These are phyloP conservation scores for Epicoccum sorghinum DNA, from an alignment of 2,329 filamentous ascomycete species.

Conservation along the genomic window DNA sequence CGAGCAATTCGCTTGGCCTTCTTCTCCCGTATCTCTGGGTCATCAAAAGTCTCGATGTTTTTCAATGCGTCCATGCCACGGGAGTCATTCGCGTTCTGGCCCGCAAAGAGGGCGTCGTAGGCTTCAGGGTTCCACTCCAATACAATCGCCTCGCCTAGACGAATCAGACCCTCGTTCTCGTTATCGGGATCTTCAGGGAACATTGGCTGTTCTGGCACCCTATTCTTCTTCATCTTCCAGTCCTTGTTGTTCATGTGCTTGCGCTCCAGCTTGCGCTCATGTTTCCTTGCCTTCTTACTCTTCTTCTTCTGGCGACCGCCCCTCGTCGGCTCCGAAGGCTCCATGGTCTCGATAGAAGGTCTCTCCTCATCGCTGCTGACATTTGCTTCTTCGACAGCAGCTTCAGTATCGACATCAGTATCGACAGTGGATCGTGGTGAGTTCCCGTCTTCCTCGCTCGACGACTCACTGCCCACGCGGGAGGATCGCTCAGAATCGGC, in stretches of 20 bases:
- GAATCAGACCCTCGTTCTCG: slow-evolving; percentile 67
- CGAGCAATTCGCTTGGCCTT: slow-evolving; percentile 68
- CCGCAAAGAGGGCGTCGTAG: slow-evolving; percentile 72
- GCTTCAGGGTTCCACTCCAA: slow-evolving; percentile 81
- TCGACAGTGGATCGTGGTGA: slow-evolving; percentile 35
- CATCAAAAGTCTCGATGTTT: slow-evolving; percentile 60
- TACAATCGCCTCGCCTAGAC: slow-evolving; percentile 82
- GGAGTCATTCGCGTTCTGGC: slow-evolving; percentile 51
- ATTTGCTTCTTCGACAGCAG: slow-evolving; percentile 37
- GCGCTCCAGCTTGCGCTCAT: slow-evolving; percentile 36
- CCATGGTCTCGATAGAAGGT: slow-evolving; percentile 31
- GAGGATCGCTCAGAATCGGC: slow-evolving; percentile 45
- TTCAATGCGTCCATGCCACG: slow-evolving; percentile 68
- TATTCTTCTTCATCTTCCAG: slow-evolving; percentile 42
- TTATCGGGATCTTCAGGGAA: slow-evolving; percentile 42
- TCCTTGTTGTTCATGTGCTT: slow-evolving; percentile 43
- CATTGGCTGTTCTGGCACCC: slow-evolving; percentile 35
- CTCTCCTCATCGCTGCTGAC: slow-evolving; percentile 47
- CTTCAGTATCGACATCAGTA: slow-evolving; percentile 21
- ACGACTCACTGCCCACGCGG: slow-evolving; percentile 26
- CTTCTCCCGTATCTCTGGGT: slow-evolving; percentile 67
- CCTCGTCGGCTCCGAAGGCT: slow-evolving; percentile 27
- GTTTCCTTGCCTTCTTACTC: slow-evolving; percentile 39
- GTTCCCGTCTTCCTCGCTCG: slow-evolving; percentile 45
- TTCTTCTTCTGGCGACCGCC: slow-evolving; percentile 42